Percentiles rank a stretch among this genome's conserved stretches.
Evolutionary conservation across 202 grass and related monocot genomes (phyloP).

Genomic region (Setaria viridis): DNA sequence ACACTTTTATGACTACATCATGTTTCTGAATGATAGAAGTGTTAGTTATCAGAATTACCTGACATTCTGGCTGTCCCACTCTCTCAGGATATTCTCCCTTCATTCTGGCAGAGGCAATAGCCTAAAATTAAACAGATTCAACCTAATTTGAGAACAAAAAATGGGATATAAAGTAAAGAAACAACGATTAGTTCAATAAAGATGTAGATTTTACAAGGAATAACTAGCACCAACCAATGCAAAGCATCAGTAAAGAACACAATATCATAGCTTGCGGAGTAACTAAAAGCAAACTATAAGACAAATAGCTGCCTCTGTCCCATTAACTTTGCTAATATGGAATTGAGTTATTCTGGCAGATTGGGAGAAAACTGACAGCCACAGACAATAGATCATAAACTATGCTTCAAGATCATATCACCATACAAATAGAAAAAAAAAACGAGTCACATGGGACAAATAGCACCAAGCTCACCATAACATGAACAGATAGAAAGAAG

Average conservation of each 20-base stretch:
- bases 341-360: conserved; percentile 13
- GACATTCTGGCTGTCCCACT: conserved; percentile 93
- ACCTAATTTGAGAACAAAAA: conserved; percentile 52
- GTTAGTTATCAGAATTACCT: conserved; percentile 59
- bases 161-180: conserved; percentile 44
- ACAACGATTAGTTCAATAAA: background rate
- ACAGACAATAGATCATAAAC: background rate
- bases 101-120: conserved; percentile 97
- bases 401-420: background rate
- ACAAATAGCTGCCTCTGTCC: conserved; percentile 14
- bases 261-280: background rate
- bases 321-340: background rate
- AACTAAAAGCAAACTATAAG: conserved; percentile 30
- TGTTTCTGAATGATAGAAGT: conserved; percentile 28
- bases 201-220: conserved; percentile 29
- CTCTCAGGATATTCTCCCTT: conserved; percentile 99
- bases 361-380: background rate
- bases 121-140: conserved; percentile 70
- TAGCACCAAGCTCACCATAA: background rate
- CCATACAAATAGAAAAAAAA: background rate
- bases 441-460: background rate
- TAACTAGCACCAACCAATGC: background rate
- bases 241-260: conserved; percentile 39
- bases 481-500: background rate
- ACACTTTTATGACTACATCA: conserved; percentile 15